These are phyloP conservation scores for Thermochaetoides thermophila DNA, from an alignment of 495 filamentous ascomycete genomes.

Conservation along the genomic window DNA sequence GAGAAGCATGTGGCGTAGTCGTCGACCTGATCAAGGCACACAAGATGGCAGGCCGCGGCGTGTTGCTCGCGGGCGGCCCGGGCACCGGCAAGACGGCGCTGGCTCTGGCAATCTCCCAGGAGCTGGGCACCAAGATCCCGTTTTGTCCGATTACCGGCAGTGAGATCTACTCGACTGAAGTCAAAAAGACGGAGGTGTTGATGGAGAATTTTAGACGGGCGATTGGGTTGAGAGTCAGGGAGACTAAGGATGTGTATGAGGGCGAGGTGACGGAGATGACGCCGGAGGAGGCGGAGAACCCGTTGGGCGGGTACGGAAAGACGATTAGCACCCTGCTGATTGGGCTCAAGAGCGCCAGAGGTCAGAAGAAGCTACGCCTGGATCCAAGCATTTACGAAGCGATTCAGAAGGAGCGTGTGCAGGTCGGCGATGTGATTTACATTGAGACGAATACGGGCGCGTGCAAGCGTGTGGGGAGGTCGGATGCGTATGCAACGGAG, in stretches of 20 bases:
- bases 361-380: conserved; percentile 89
- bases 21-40: conserved; percentile 87
- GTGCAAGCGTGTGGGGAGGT: conserved; percentile 88
- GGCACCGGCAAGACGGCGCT: conserved; percentile 96
- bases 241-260: conserved; percentile 97
- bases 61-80: conserved; percentile 78
- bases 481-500: conserved; percentile 91
- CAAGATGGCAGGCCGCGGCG: conserved; percentile 93
- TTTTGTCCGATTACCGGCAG: conserved; percentile 95
- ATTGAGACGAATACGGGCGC: conserved; percentile 97
- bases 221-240: conserved; percentile 88
- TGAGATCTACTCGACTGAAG: conserved; percentile 91
- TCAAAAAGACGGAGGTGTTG: conserved; percentile 96
- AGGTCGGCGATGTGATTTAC: conserved; percentile 93
- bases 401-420: conserved; percentile 93
- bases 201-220: conserved; percentile 98
- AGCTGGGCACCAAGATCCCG: conserved; percentile 91
- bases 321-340: conserved; percentile 86
- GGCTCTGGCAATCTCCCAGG: conserved; percentile 84
- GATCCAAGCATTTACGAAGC: conserved; percentile 98
- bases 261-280: conserved; percentile 93
- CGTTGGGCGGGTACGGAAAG: conserved; percentile 86
- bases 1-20: conserved; percentile 91
- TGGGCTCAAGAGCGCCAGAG: conserved; percentile 76
- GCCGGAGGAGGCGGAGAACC: conserved; percentile 94